These are phyloP conservation scores for Podospora sp. DNA, from an alignment of 495 filamentous ascomycete species.

Conservation along the genomic window DNA sequence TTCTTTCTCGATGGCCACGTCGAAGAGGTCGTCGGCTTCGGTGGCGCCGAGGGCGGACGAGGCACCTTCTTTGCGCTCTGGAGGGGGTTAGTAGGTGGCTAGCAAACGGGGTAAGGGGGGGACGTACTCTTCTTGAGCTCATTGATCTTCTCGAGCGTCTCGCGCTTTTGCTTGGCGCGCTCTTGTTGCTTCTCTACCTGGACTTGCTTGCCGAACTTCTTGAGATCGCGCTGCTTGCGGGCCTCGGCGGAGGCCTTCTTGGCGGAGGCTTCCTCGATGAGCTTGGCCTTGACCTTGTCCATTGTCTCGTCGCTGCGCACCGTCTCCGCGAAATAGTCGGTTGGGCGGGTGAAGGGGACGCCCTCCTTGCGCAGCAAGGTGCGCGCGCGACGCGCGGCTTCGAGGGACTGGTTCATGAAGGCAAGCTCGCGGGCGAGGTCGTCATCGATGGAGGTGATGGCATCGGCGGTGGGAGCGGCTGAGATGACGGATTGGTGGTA, in stretches of 20 bases:
- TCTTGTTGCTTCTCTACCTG: constrained; percentile 96
- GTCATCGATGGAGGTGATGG: constrained; percentile 75
- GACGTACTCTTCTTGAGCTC: constrained; percentile 85
- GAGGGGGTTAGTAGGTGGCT: constrained; percentile 17
- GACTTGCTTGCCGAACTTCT: constrained; percentile 99
- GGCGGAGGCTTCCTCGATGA: constrained; percentile 84
- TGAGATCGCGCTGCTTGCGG: constrained; percentile 87
- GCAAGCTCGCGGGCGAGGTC: constrained; percentile 85
- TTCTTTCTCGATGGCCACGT: constrained; percentile 86
- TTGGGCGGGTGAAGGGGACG: constrained; percentile 80
- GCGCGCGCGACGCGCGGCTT: constrained; percentile 72
- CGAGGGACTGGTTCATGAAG: constrained; percentile 89
- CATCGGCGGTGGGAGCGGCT: constrained; percentile 48
- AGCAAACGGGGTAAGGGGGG: constrained; percentile 1
- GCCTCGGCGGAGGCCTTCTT: constrained; percentile 94
- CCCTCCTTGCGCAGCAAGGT: constrained; percentile 76
- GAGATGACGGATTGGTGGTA: constrained; percentile 58
- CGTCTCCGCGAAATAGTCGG: constrained; percentile 98
- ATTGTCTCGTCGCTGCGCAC: constrained; percentile 98
- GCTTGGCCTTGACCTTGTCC: constrained; percentile 90
- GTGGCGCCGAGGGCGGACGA: constrained; percentile 58
- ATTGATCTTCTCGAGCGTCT: constrained; percentile 91
- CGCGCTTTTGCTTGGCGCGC: constrained; percentile 83
- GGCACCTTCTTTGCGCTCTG: constrained; percentile 82
- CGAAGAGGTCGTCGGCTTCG: constrained; percentile 92